Conservation (phyloP, 1,284 basidiomycete genomes). For the Paramarasmius palmivorus region DNA sequence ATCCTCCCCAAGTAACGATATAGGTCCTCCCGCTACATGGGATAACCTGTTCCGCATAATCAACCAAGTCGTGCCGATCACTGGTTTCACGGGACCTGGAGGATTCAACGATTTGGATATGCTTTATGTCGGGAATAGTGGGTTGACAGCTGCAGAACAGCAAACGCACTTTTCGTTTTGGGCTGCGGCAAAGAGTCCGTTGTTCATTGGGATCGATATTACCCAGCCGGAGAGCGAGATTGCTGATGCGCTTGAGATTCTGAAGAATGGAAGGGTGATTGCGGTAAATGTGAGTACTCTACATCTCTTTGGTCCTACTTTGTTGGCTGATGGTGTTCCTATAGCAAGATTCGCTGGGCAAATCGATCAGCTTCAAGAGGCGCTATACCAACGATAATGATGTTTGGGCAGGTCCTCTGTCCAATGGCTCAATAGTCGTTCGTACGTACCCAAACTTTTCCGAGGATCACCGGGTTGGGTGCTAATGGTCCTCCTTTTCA, state of each 20-base stretch:
- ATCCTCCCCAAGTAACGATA: constrained; percentile 41
- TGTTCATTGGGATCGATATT: constrained; percentile 46
- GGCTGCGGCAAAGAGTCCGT: constrained; percentile 50
- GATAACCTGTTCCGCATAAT: constrained; percentile 48
- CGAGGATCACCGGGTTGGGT: no score
- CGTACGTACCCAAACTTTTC: constrained; percentile 27
- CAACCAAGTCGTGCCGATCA: constrained; percentile 49
- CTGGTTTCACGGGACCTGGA: constrained; percentile 44
- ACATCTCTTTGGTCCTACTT: no score
- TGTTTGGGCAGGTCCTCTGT: constrained; percentile 48
- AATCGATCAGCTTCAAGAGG: constrained; percentile 46
- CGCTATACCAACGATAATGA: constrained; percentile 51
- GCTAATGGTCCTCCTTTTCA: constrained; percentile 22
- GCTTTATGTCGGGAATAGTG: constrained; percentile 48
- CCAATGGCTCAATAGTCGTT: constrained; percentile 49
- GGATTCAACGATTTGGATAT: constrained; percentile 49
- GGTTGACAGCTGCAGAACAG: constrained; percentile 42
- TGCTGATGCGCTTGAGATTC: constrained; percentile 37
- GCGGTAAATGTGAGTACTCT: constrained; percentile 38
- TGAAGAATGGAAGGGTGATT: constrained; percentile 42
- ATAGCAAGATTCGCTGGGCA: constrained; percentile 50
- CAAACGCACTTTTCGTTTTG: constrained; percentile 51
- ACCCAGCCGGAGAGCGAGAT: constrained; percentile 25
- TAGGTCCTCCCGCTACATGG: constrained; percentile 47
- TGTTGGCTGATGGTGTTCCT: no score